phyloP scores from a whole-genome alignment of 805 yeast species.

The Cyberlindnera saturnus region DNA sequence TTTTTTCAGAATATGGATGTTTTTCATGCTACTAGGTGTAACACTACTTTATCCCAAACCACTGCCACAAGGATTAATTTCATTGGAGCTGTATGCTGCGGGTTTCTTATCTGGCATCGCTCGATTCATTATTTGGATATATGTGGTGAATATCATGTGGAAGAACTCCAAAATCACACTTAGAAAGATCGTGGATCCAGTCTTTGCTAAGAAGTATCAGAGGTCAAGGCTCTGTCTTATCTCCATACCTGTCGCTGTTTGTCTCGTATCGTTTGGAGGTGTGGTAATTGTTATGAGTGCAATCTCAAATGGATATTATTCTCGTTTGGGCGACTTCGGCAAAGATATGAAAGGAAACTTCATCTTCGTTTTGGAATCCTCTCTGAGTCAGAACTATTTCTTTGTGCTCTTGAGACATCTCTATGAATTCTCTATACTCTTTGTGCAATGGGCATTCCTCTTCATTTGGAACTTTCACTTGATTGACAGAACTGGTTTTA shows the following conservation, averaged over 20 bases:
- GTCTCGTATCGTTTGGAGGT: neutral
- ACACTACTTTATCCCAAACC: neutral
- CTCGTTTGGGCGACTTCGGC: neutral
- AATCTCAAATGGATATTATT: neutral
- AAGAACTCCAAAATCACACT: conserved; percentile 12
- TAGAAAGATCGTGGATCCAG: conserved; percentile 11
- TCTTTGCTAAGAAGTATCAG: conserved; percentile 7
- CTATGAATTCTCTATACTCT: conserved; percentile 8
- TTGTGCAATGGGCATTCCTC: conserved; percentile 9
- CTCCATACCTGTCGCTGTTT: conserved; percentile 6
- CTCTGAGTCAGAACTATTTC: conserved; percentile 5
- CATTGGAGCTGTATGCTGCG: conserved; percentile 4
- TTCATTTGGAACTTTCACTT: conserved; percentile 8
- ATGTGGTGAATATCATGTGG: conserved; percentile 14
- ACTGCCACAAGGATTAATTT: conserved; percentile 12
- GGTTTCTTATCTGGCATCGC: no score
- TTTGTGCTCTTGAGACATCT: conserved; percentile 8
- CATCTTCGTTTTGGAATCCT: conserved; percentile 1
- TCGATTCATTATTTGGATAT: conserved; percentile 12
- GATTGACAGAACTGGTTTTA: conserved; percentile 7
- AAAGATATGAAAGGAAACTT: neutral
- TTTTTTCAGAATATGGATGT: conserved; percentile 1
- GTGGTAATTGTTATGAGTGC: neutral
- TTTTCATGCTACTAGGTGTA: neutral
- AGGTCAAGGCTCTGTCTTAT: conserved; percentile 3